Evolutionary conservation across 129 eudicot species (phyloP), one percentile per base, ranked within the genome.

Genomic region (Chrysanthemum lavandulifolium): DNA sequence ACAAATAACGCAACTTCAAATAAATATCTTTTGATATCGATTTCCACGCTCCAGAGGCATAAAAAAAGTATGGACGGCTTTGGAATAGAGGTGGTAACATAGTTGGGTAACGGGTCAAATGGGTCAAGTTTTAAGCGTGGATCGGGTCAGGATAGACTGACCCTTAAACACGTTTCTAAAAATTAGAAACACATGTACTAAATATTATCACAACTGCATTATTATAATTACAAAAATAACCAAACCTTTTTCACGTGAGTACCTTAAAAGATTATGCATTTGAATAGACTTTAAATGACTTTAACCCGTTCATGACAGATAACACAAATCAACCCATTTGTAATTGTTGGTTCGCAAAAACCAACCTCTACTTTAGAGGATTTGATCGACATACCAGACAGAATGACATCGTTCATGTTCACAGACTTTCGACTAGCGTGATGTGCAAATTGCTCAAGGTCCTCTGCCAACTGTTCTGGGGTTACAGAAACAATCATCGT

Each of bases 391-490:
- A 75, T 73, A 92, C 98, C 95, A 36, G 87, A 71, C 50, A 93
- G 87, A 78, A 93, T 87, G 73, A 89, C 97, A 73, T 93, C 98
- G 19, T 93, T 84, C 89, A 82, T 84, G 77, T 90, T 90, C 29
- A 93, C 96, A 64, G 82, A 68, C 82, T 93, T 93, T 61, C 98
- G 89, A 69, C 91, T 81, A 43, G 87, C 98, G 73, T 93, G 97
- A 52, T 82, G 96, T 57, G 98, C 87, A 79, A 93, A 93, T 76
- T 84, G 79, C 66, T 86, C 98, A 67, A 93, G 89, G 81, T 93
- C 98, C 79, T 84, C 89, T 1, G 97, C 96, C 69, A 93, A 65
- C 86, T 92, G 96, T 61, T 89, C 96, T 89, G 95, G 73, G 57
- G 58, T 69, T 65, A 48, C 59, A 70, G 36, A 45, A 19, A 6